Conservation (phyloP, 495 filamentous ascomycete genomes). For the Tetracladium setigerum region DNA sequence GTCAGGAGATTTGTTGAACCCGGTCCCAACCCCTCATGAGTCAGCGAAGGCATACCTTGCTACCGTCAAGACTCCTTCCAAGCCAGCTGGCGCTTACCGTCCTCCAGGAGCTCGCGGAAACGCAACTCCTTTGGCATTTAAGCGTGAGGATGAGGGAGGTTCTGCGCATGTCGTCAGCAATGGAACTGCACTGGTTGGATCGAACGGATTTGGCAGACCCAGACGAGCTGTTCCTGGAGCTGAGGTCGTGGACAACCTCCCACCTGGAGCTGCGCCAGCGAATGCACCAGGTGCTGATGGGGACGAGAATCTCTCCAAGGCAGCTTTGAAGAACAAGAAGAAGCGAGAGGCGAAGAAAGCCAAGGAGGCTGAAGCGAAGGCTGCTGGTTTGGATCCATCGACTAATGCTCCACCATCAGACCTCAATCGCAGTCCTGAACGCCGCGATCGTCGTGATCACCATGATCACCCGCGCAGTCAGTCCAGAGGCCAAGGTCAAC, state of each 20-base stretch:
- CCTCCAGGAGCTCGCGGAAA: constrained; percentile 92
- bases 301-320: constrained; percentile 70
- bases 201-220: constrained; percentile 73
- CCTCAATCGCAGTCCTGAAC: constrained; percentile 56
- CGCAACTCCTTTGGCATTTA: constrained; percentile 86
- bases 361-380: constrained; percentile 62
- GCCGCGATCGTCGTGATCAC: constrained; percentile 39
- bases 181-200: constrained; percentile 52
- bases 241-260: constrained; percentile 33
- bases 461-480: constrained; percentile 48
- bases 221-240: constrained; percentile 47
- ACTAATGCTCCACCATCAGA: constrained; percentile 29
- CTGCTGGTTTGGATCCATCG: constrained; percentile 28
- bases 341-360: constrained; percentile 95
- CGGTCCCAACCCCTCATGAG: constrained; percentile 71
- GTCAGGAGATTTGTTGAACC: constrained; percentile 64
- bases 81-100: constrained; percentile 90
- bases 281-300: constrained; percentile 51
- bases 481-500: constrained; percentile 42
- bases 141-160: constrained; percentile 94
- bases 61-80: constrained; percentile 84
- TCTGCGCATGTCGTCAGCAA: constrained; percentile 78
- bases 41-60: constrained; percentile 79
- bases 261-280: constrained; percentile 68
- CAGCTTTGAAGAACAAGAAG: constrained; percentile 97